Conservation (phyloP, 2,329 filamentous ascomycete genomes). For the Alternaria alternata region DNA sequence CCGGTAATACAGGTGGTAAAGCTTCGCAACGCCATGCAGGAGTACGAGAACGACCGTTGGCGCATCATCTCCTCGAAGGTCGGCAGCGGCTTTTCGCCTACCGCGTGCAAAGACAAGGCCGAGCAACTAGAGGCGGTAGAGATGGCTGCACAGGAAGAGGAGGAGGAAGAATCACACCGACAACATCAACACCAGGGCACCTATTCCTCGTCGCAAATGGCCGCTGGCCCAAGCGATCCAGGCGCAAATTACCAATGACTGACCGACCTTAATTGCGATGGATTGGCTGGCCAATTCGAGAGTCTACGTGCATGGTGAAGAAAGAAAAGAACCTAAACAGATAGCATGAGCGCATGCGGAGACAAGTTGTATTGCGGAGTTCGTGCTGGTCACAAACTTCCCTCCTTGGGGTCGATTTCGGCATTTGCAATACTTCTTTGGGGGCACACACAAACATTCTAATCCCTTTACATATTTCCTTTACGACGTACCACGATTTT, state of each 20-base stretch:
- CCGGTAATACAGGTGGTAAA: constrained; percentile 71
- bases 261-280: constrained; percentile 31
- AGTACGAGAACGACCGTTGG: constrained; percentile 93
- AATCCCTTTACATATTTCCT: constrained; percentile 32
- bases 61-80: constrained; percentile 90
- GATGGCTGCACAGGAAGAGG: constrained; percentile 34
- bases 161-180: constrained; percentile 32
- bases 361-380: constrained; percentile 15
- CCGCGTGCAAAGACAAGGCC: constrained; percentile 84
- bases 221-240: constrained; percentile 42
- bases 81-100: constrained; percentile 86
- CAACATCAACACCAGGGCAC: constrained; percentile 34
- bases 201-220: constrained; percentile 45
- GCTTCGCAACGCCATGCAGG: constrained; percentile 77
- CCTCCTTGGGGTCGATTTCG: constrained; percentile 1
- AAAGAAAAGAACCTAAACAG: constrained; percentile 7
- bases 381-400: constrained; percentile 46
- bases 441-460: constrained; percentile 30
- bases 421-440: constrained; percentile 23
- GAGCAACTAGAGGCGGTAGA: constrained; percentile 62
- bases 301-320: constrained; percentile 38
- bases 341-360: constrained; percentile 12
- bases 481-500: constrained; percentile 44
- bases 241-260: constrained; percentile 48
- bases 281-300: constrained; percentile 33